Base-by-base conservation (phyloP, 306 rosid genomes). In the Castanea mollissima region DNA sequence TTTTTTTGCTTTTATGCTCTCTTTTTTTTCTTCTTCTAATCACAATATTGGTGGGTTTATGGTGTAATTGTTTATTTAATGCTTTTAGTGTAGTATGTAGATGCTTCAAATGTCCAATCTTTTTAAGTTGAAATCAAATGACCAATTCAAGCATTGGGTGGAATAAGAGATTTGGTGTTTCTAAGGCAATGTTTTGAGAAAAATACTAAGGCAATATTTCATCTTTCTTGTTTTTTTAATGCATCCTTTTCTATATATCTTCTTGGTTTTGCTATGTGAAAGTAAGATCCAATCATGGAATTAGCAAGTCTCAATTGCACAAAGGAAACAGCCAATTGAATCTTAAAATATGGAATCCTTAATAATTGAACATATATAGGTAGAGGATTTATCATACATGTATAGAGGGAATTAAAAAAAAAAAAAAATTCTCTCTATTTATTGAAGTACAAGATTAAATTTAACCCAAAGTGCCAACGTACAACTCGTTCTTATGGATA, bases 1-100 rank as follows among this genome's bases (percentile, higher is more conserved):
- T 58, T 16, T 14, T 75, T 58, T 57, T 63, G 4, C 58, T 29
- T 55, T 21, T 58, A 12, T 38, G 7, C 70, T 55, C 1, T 80
- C 0, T 78, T 82, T 75, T 84, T 80, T 85, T 80, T 73, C 86
- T 73, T 79, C 77, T n/a, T 84, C 81, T 83, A 88, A 74, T 78
- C 5, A 79, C 73, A 83, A 72, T 21, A 83, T n/a, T 87, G 88
- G 86, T 73, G 88, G 91, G 87, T 59, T 59, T 9, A 55, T 67
- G 87, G 89, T 83, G 91, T 80, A 86, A 56, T 75, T 74, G 78
- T 54, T 80, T 9, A n/a, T 41, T 71, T 20, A n/a, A 71, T 59
- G 2, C 44, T 55, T 74, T 70, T 77, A 82, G 80, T 44, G 80
- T 84, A 84, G 76, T 60, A 71, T 56, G 67, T 34, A 74, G 73